Evolutionary conservation across 169 alveolate species (phyloP).

Genomic region (Plasmodium coatneyi): DNA sequence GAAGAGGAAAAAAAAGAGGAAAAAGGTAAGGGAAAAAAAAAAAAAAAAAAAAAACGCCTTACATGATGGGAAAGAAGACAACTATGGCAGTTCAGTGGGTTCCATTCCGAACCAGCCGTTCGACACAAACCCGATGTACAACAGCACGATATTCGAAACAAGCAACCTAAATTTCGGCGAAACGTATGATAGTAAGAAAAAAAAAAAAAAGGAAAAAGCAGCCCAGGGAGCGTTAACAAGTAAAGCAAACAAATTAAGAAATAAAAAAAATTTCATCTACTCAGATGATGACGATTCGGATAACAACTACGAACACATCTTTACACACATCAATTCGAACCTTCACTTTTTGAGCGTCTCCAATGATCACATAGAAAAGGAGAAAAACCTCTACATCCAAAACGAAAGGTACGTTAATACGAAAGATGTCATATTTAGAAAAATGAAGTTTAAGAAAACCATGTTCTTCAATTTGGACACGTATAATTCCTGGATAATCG

Average conservation of each 20-base stretch:
- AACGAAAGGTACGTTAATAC: constrained; percentile 40
- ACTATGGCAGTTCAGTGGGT: constrained; percentile 22
- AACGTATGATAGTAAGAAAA: background rate
- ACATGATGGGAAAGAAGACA: constrained; percentile 4
- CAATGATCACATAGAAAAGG: constrained; percentile 72
- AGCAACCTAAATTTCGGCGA: constrained; percentile 48
- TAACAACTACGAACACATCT: constrained; percentile 61
- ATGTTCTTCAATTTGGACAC: constrained; percentile 52
- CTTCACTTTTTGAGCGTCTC: constrained; percentile 62
- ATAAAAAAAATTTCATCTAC: constrained; percentile 29
- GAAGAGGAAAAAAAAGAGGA: constrained; percentile 4
- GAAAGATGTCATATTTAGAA: constrained; percentile 54
- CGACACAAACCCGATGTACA: constrained; percentile 45
- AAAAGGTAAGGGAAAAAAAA: background rate
- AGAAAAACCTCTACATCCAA: constrained; percentile 49
- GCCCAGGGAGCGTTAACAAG: background rate
- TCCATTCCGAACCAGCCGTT: background rate
- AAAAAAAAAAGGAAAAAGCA: constrained; percentile 16
- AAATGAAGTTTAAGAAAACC: constrained; percentile 30
- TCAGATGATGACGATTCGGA: constrained; percentile 75
- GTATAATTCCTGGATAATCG: constrained; percentile 52
- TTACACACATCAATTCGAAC: constrained; percentile 62
- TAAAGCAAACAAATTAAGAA: background rate
- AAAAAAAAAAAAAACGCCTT: constrained; percentile 19
- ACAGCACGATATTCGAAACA: constrained; percentile 72